Percentiles rank a stretch among this genome's conserved stretches.
Conservation (phyloP, 179 eudicot genomes). For the Sideroxylon spinosum region DNA sequence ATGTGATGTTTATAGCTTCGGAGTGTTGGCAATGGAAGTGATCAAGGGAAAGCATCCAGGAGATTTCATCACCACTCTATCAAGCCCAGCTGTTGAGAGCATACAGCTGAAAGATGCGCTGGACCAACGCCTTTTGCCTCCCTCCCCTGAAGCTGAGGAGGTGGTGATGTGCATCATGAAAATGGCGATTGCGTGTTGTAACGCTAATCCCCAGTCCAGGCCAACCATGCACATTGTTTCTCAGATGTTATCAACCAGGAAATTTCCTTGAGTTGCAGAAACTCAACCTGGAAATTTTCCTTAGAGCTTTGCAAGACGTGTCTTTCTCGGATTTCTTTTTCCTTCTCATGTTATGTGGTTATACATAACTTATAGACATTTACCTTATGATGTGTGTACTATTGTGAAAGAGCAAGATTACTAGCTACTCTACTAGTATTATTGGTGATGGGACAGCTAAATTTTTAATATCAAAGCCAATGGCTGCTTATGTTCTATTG, state of each 20-base stretch:
- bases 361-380: too few relatives aligned
- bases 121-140: constrained; percentile 31
- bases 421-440: too few relatives aligned
- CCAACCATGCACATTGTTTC: constrained; percentile 33
- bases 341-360: too few relatives aligned
- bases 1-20: constrained; percentile 46
- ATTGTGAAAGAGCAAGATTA: too few relatives aligned
- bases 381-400: too few relatives aligned
- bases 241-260: constrained; percentile 2
- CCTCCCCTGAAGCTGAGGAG: constrained; percentile 22
- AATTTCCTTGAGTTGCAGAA: not conserved
- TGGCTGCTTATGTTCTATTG: too few relatives aligned
- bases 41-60: constrained; percentile 42
- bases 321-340: too few relatives aligned
- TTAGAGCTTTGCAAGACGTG: too few relatives aligned
- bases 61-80: constrained; percentile 22
- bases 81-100: constrained; percentile 6
- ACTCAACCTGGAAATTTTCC: not conserved
- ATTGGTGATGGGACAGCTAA: too few relatives aligned
- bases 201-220: constrained; percentile 24
- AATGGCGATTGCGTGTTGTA: constrained; percentile 27
- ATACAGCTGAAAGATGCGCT: constrained; percentile 18
- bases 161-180: constrained; percentile 17
- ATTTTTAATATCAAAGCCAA: too few relatives aligned
- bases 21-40: constrained; percentile 40